These are phyloP conservation scores for Dryas drummondii DNA, from an alignment of 306 rosid genomes.

Conservation along the genomic window DNA sequence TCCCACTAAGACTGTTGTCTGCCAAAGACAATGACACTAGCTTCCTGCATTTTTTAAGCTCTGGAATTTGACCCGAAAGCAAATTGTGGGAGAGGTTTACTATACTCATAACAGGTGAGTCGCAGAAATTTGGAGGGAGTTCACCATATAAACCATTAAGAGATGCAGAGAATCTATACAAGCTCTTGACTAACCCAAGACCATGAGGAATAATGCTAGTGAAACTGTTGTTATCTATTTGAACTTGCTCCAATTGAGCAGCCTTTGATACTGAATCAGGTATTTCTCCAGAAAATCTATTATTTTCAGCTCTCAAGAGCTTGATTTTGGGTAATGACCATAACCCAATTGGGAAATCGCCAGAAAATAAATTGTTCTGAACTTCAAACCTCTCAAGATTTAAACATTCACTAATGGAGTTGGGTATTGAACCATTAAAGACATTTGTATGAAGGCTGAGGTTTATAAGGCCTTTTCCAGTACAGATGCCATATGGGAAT, in stretches of 20 bases:
- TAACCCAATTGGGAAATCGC: conserved; percentile 60
- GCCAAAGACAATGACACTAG: conserved; percentile 87
- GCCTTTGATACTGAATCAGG: conserved; percentile 85
- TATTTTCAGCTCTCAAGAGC: conserved; percentile 92
- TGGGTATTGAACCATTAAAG: conserved; percentile 61
- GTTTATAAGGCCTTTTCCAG: conserved; percentile 50
- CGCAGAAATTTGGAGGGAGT: conserved; percentile 81
- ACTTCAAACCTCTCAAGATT: conserved; percentile 89
- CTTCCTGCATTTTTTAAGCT: conserved; percentile 67
- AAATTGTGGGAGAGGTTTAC: conserved; percentile 83
- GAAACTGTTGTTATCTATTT: conserved; percentile 80
- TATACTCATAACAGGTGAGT: conserved; percentile 96
- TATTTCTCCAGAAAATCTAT: conserved; percentile 72
- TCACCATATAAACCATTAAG: conserved; percentile 72
- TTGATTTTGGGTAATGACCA: conserved; percentile 84
- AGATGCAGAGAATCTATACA: conserved; percentile 92
- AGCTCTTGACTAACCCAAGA: conserved; percentile 71
- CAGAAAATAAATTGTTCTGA: conserved; percentile 83
- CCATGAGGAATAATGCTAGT: conserved; percentile 67
- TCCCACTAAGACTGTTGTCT: conserved; percentile 68
- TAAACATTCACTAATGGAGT: conserved; percentile 59
- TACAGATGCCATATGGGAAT: conserved; percentile 74
- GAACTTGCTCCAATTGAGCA: conserved; percentile 85
- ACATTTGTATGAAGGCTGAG: conserved; percentile 70
- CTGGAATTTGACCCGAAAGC: conserved; percentile 82